Base-by-base conservation (phyloP, 2,329 filamentous ascomycete species). In the Claviceps maximensis region DNA sequence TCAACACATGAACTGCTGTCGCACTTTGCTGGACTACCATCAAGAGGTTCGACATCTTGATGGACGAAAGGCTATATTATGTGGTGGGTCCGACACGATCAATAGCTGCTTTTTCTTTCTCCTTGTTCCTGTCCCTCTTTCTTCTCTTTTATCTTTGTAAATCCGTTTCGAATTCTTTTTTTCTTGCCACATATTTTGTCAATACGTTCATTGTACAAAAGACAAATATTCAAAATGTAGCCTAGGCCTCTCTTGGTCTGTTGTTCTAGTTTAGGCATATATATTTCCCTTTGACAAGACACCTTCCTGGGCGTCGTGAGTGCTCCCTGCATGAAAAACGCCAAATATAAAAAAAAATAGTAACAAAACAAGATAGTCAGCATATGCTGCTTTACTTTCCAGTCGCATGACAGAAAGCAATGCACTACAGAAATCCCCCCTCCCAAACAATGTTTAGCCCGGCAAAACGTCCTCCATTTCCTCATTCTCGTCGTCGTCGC, bases 401-500 rank as follows among this genome's bases (percentile, higher is more conserved):
- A n/a, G n/a, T n/a, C n/a, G n/a, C n/a, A n/a, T n/a, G n/a, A n/a
- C n/a, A n/a, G n/a, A n/a, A n/a, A n/a, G n/a, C n/a, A n/a, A n/a
- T n/a, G n/a, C n/a, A n/a, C n/a, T n/a, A n/a, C n/a, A n/a, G n/a
- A n/a, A n/a, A n/a, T n/a, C n/a, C n/a, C n/a, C n/a, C n/a, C n/a
- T n/a, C n/a, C n/a, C n/a, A n/a, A n/a, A n/a, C n/a, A n/a, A n/a
- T n/a, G n/a, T 62, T 29, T 61, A 55, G 36, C 59, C 57, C 10
- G 62, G 63, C 42, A 77, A 61, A n/a, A 90, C 85, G 67, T 89
- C 87, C 67, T 91, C 87, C 78, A 93, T 89, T 67, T 89, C 82
- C 54, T 84, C 73, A 51, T 83, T 76, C 23, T 81, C 79, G 23
- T 83, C 81, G 27, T 87, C 86, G 17, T 79, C 78, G 13, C 86